Conservation (phyloP, 345 rosid genomes). For the Eucalyptus erythrocorys region DNA sequence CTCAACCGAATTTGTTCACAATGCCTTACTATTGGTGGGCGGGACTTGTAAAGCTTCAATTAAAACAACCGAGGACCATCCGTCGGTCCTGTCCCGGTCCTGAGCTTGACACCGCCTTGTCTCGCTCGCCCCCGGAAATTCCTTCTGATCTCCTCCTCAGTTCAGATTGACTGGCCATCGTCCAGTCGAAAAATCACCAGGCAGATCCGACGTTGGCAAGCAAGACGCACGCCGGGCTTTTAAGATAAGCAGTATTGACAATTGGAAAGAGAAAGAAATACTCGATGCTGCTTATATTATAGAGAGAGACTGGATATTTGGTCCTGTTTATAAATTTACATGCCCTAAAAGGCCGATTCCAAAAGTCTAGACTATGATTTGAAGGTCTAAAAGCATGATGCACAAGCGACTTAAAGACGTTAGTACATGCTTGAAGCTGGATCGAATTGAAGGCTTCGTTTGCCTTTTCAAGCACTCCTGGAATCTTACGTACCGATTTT, state of each 20-base stretch:
- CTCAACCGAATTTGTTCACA: too few relatives aligned
- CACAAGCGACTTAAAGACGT: background rate
- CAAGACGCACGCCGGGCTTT: background rate
- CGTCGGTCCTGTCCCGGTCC: background rate
- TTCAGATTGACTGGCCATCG: background rate
- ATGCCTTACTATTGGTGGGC: too few relatives aligned
- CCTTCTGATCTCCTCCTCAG: background rate
- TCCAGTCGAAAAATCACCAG: background rate
- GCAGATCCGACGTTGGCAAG: background rate
- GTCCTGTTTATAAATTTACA: background rate
- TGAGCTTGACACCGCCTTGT: background rate
- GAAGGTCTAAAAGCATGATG: too few relatives aligned
- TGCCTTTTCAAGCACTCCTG: too few relatives aligned
- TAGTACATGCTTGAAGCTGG: background rate
- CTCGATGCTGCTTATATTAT: background rate
- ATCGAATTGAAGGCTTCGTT: too few relatives aligned
- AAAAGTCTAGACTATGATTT: background rate
- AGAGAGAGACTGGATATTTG: background rate
- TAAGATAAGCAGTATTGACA: background rate
- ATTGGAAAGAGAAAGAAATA: background rate
- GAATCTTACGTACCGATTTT: too few relatives aligned
- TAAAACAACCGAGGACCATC: background rate
- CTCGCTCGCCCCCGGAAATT: background rate
- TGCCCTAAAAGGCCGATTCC: background rate
- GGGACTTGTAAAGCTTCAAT: background rate